Percentiles rank a stretch among this genome's conserved stretches.
These are phyloP conservation scores for Neonectria neomacrospora DNA, from an alignment of 2,329 filamentous ascomycete species.

Conservation along the genomic window DNA sequence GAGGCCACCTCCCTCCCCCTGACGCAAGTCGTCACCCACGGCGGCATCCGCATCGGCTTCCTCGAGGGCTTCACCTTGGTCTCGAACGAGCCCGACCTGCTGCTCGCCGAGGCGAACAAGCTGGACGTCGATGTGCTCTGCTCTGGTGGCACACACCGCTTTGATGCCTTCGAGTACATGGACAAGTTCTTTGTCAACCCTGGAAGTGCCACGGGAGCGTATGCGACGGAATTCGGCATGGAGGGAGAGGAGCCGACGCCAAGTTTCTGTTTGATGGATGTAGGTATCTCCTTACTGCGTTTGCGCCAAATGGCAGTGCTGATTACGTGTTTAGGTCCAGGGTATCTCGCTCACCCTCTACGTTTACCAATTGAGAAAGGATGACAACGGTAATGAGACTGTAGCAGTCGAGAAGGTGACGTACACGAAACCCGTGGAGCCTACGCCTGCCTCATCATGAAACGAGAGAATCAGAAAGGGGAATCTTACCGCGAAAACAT, in stretches of 20 bases:
- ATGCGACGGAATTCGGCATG: slow-evolving; percentile 66
- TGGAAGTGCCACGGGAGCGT: slow-evolving; percentile 73
- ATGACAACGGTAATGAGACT: slow-evolving; percentile 79
- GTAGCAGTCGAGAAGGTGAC: slow-evolving; percentile 89
- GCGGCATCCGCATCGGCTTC: slow-evolving; percentile 73
- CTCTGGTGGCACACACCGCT: slow-evolving; percentile 75
- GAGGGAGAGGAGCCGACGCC: slow-evolving; percentile 80
- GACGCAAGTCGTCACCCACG: slow-evolving; percentile 74
- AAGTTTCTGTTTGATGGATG: slow-evolving; percentile 98
- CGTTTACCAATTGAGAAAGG: slow-evolving; percentile 87
- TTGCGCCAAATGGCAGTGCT: slow-evolving; percentile 30
- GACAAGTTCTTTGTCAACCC: slow-evolving; percentile 80
- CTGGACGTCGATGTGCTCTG: slow-evolving; percentile 76
- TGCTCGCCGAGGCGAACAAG: slow-evolving; percentile 74
- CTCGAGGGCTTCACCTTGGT: slow-evolving; percentile 76
- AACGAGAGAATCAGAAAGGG: slow-evolving; percentile 17
- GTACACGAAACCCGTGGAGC: slow-evolving; percentile 79
- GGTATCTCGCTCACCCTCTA: slow-evolving; percentile 96
- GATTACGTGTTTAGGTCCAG: slow-evolving; percentile 74
- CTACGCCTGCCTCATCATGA: slow-evolving; percentile 61
- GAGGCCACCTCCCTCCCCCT: slow-evolving; percentile 73
- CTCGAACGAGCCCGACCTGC: slow-evolving; percentile 72
- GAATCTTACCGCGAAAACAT: slow-evolving; percentile 27
- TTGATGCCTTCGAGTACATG: slow-evolving; percentile 79
- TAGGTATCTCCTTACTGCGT: slow-evolving; percentile 62